phyloP scores from a whole-genome alignment of 2,329 filamentous ascomycete species.

The Fusarium sp. region DNA sequence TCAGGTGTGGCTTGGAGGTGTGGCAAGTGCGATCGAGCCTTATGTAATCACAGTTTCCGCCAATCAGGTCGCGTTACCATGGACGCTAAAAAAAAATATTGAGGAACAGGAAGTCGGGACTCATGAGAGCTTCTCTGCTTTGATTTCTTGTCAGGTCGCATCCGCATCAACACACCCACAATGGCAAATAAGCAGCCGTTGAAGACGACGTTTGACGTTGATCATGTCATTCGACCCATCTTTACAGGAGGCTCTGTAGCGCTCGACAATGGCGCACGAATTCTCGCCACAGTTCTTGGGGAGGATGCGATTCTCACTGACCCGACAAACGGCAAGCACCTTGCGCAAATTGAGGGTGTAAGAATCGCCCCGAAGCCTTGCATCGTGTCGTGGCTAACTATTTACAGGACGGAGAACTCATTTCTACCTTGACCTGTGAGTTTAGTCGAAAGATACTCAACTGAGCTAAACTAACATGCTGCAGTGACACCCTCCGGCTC shows the following conservation, averaged over 20 bases:
- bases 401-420: slow-evolving; percentile 74
- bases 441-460: background rate
- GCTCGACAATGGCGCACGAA: slow-evolving; percentile 78
- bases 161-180: slow-evolving; percentile 22
- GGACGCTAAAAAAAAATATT: slow-evolving; percentile 40
- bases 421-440: slow-evolving; percentile 75
- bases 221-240: slow-evolving; percentile 85
- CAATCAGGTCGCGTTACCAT: slow-evolving; percentile 27
- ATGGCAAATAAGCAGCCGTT: slow-evolving; percentile 68
- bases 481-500: slow-evolving; percentile 86
- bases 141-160: slow-evolving; percentile 26
- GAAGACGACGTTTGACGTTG: slow-evolving; percentile 90
- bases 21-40: slow-evolving; percentile 16
- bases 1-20: slow-evolving; percentile 4
- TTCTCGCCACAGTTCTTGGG: slow-evolving; percentile 87
- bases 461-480: slow-evolving; percentile 25
- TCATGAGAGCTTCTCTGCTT: slow-evolving; percentile 38
- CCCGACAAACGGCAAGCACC: slow-evolving; percentile 79
- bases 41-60: slow-evolving; percentile 9
- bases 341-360: slow-evolving; percentile 88
- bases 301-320: slow-evolving; percentile 92
- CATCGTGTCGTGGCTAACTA: slow-evolving; percentile 29
- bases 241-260: slow-evolving; percentile 91
- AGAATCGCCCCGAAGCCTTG: slow-evolving; percentile 20
- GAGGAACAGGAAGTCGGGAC: slow-evolving; percentile 21